Base-by-base conservation (phyloP, 345 rosid species). In the Clarkia xantiana region DNA sequence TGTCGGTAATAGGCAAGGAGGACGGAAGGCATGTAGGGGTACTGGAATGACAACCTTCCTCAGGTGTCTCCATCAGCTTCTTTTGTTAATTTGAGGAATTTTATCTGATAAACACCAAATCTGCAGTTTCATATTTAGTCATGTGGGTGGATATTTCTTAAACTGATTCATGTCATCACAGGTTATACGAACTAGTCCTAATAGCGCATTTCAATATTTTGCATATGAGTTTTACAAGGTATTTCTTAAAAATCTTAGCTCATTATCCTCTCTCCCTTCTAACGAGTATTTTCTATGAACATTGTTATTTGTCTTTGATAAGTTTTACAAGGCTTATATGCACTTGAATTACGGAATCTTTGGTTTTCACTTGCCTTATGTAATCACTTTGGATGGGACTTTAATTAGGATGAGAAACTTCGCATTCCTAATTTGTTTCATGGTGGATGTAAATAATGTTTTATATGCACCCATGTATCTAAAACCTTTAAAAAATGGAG, bases 11-110 rank as follows among this genome's bases (percentile, higher is more conserved):
- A 61, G 87, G 82, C 42, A 84, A 86, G 69, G 94, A 91, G 56
- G 94, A n/a, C n/a, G n/a, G n/a, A 81, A 65, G 98, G 98, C 53
- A 43, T 91, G 12, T 86, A 81, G 72, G 96, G 98, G 15, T 91
- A 84, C 47, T 84, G 98, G 98, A 91, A 91, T 57, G 98, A 95
- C 58, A 91, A 91, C 66, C 80, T 91, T 49, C 98, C 98, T 19
- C 98, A 91, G 97, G 95, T 86, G 36, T 29, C 36, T 10, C 38
- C 18, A 11, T 42, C 59, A 25, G 40, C 13, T 45, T 57, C 45
- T 4, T 17, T 11, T 22, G 5, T 34, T 18, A 18, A 16, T 59
- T n/a, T 61, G 10, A 12, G 38, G 41, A n/a, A 44, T 16, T 53
- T 55, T 42, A 13, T 13, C 18, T 19, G 36, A 29, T 29, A 13